These are phyloP conservation scores for Rhynchosporium secalis DNA, from an alignment of 2,329 filamentous ascomycete genomes.

Conservation along the genomic window DNA sequence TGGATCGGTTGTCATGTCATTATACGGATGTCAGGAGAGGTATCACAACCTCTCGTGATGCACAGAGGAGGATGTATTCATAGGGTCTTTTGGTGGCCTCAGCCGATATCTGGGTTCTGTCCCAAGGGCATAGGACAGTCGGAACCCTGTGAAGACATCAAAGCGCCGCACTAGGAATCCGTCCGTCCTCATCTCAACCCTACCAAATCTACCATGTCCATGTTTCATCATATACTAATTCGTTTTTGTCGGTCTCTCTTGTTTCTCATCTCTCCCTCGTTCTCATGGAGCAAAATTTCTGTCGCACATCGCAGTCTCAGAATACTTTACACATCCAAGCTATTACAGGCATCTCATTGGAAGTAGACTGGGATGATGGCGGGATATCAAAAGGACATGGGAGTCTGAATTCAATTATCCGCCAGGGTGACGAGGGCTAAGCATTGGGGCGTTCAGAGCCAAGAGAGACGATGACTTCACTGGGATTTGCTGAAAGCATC, in stretches of 20 bases:
- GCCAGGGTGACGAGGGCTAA: slow-evolving; percentile 9
- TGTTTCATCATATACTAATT: not conserved
- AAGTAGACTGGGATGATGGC: not conserved
- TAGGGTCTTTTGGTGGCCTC: too few relatives aligned
- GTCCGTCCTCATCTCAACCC: not conserved
- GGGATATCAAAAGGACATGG: slow-evolving; percentile 4
- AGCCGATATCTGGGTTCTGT: too few relatives aligned
- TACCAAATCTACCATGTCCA: not conserved
- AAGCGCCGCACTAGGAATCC: too few relatives aligned
- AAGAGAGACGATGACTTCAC: slow-evolving; percentile 10
- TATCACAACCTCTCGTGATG: not conserved
- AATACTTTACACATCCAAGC: slow-evolving; percentile 15
- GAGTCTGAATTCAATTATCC: not conserved
- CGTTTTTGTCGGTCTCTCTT: not conserved
- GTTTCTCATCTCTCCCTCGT: not conserved
- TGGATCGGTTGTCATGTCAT: not conserved
- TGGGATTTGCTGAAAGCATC: not conserved
- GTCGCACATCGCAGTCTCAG: slow-evolving; percentile 22
- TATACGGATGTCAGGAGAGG: not conserved
- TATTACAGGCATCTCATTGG: not conserved
- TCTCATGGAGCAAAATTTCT: not conserved
- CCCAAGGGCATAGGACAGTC: too few relatives aligned
- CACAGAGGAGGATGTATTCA: too few relatives aligned
- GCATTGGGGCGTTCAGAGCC: slow-evolving; percentile 13
- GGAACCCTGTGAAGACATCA: too few relatives aligned